Evolutionary conservation across 83 land plant species (phyloP).

Genomic region (Thuja plicata): DNA sequence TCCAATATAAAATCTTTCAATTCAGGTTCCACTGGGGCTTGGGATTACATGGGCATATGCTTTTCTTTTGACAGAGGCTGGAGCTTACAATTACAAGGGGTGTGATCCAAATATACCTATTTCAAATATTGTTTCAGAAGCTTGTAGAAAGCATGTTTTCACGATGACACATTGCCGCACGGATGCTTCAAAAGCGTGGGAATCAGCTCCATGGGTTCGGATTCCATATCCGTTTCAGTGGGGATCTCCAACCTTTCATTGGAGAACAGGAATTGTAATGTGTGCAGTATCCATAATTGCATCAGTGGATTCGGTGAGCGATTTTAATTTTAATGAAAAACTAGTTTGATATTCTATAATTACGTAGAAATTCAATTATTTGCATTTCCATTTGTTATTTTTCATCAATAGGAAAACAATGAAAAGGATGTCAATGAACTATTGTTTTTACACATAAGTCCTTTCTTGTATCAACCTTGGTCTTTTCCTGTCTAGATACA

Average conservation of each 20-base stretch:
- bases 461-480: neutral
- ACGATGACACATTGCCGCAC: slow-evolving; percentile 92
- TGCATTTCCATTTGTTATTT: neutral
- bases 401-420: neutral
- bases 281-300: slow-evolving; percentile 71
- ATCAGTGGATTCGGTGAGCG: slow-evolving; percentile 93
- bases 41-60: slow-evolving; percentile 88
- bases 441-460: neutral
- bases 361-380: neutral
- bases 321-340: neutral
- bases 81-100: slow-evolving; percentile 82
- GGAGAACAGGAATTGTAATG: slow-evolving; percentile 77
- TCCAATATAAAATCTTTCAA: neutral
- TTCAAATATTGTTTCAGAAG: slow-evolving; percentile 63
- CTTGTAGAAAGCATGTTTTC: slow-evolving; percentile 64
- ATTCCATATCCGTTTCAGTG: slow-evolving; percentile 97
- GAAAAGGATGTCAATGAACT: neutral
- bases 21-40: slow-evolving; percentile 89
- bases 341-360: neutral
- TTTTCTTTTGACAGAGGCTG: slow-evolving; percentile 86
- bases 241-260: slow-evolving; percentile 86
- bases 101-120: slow-evolving; percentile 67
- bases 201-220: slow-evolving; percentile 82
- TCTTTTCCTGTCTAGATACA: neutral
- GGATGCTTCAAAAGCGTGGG: slow-evolving; percentile 83